phyloP scores from a whole-genome alignment of 495 filamentous ascomycete species.

The Pseudevernia furfuracea region DNA sequence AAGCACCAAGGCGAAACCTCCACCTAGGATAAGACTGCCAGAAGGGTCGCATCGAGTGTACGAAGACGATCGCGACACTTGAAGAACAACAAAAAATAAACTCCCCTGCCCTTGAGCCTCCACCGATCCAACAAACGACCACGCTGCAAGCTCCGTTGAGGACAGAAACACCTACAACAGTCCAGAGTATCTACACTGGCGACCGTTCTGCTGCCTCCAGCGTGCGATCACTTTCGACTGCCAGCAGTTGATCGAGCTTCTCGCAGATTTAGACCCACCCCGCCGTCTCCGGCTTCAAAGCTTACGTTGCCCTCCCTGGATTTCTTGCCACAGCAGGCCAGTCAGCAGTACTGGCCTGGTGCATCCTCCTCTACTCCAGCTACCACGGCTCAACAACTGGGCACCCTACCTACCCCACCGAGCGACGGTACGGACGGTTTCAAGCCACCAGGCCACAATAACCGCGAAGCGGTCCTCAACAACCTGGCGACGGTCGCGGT shows the following conservation, averaged over 20 bases:
- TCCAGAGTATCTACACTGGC: constrained; percentile 16
- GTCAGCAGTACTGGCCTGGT: constrained; percentile 27
- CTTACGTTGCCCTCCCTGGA: constrained; percentile 31
- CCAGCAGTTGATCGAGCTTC: constrained; percentile 18
- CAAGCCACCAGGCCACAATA: constrained; percentile 27
- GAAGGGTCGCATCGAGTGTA: neutral
- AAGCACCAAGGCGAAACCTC: neutral
- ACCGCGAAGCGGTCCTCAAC: constrained; percentile 27
- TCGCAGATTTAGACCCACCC: constrained; percentile 5
- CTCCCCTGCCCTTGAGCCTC: neutral
- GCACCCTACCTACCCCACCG: constrained; percentile 31
- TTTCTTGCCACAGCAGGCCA: constrained; percentile 24
- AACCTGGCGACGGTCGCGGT: constrained; percentile 42
- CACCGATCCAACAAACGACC: neutral
- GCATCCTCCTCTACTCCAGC: constrained; percentile 25
- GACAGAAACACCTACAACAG: neutral
- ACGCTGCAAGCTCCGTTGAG: neutral
- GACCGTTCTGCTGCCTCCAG: constrained; percentile 14
- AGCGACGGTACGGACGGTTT: constrained; percentile 35
- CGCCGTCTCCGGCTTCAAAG: constrained; percentile 14
- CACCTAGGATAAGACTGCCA: neutral
- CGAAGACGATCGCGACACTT: neutral
- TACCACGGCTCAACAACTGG: constrained; percentile 22
- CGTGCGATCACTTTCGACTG: constrained; percentile 21
- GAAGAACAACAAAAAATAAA: neutral